Conservation (phyloP, 2,329 filamentous ascomycete genomes). For the Periglandula ipomoeae region DNA sequence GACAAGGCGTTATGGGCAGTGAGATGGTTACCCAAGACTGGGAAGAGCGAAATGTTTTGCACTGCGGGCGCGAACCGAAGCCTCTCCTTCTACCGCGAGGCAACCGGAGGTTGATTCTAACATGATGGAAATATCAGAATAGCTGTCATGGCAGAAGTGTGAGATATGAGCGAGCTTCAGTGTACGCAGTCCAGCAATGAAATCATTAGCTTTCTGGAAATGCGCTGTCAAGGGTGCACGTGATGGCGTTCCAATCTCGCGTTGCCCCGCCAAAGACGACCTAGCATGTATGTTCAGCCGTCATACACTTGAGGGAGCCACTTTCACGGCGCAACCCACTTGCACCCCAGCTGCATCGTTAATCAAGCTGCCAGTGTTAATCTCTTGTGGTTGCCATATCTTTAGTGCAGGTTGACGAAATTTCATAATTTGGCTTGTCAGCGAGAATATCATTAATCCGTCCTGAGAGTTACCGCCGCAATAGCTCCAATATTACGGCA, state of each 20-base stretch:
- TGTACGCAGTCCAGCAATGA: too few species aligned
- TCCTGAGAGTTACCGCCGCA: background rate
- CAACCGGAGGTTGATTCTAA: constrained; percentile 49
- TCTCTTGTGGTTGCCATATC: too few species aligned
- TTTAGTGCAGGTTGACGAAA: too few species aligned
- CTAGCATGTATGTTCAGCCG: background rate
- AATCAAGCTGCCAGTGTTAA: background rate
- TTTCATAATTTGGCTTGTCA: too few species aligned
- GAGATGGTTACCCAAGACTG: constrained; percentile 69
- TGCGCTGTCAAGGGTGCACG: constrained; percentile 25
- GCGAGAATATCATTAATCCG: background rate
- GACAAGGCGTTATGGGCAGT: constrained; percentile 79
- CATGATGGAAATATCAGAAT: constrained; percentile 9
- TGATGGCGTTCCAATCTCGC: constrained; percentile 38
- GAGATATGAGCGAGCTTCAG: too few species aligned
- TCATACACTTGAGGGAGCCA: background rate
- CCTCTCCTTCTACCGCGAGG: constrained; percentile 77
- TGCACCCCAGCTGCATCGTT: background rate
- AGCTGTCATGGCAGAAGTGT: background rate
- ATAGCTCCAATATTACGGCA: background rate
- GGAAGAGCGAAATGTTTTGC: constrained; percentile 63
- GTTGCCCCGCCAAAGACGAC: constrained; percentile 44
- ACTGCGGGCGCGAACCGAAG: constrained; percentile 68
- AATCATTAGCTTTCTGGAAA: background rate
- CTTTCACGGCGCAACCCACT: constrained; percentile 2